A percentile compares a stretch with the other conserved stretches of the same genome.
Conservation (phyloP, 2,329 filamentous ascomycete species). For the Neodidymelliopsis sp. region DNA sequence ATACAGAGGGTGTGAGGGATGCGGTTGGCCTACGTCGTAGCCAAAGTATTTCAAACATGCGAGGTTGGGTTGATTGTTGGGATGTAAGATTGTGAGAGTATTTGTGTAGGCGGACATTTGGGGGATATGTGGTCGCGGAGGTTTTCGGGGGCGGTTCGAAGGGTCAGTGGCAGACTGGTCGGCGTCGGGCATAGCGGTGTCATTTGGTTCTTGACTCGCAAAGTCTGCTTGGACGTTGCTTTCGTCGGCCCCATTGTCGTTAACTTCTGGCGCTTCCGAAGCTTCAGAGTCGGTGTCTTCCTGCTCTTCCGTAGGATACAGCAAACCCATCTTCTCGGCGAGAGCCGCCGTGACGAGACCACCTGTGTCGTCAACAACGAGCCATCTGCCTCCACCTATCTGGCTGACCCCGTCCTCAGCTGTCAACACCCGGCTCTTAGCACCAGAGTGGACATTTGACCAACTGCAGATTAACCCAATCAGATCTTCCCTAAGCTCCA, state of each 20-base stretch:
- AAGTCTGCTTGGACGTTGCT: constrained; percentile 7
- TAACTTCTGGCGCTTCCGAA: constrained; percentile 12
- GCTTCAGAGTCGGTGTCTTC: constrained; percentile 39
- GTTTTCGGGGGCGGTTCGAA: constrained; percentile 32
- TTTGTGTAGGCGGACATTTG: constrained; percentile 74
- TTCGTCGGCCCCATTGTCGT: constrained; percentile 10
- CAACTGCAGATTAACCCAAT: constrained; percentile 84
- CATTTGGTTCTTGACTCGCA: constrained; percentile 19
- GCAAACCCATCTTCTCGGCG: constrained; percentile 86
- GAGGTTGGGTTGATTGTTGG: constrained; percentile 86
- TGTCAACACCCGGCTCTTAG: constrained; percentile 42
- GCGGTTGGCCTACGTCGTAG: constrained; percentile 73
- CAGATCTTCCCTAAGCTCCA: constrained; percentile 87
- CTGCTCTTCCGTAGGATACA: constrained; percentile 61
- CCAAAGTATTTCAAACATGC: constrained; percentile 87
- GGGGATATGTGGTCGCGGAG: constrained; percentile 47
- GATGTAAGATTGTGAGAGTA: constrained; percentile 81
- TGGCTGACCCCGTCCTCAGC: constrained; percentile 45
- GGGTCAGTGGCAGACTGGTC: constrained; percentile 28
- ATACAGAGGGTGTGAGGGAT: constrained; percentile 77
- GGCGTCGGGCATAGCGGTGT: constrained; percentile 30
- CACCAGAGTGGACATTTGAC: constrained; percentile 85
- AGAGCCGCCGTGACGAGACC: constrained; percentile 82
- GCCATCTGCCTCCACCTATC: constrained; percentile 69
- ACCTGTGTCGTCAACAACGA: constrained; percentile 86